phyloP scores from a whole-genome alignment of 1,284 basidiomycete species.

The Cystobasidium pallidum region DNA sequence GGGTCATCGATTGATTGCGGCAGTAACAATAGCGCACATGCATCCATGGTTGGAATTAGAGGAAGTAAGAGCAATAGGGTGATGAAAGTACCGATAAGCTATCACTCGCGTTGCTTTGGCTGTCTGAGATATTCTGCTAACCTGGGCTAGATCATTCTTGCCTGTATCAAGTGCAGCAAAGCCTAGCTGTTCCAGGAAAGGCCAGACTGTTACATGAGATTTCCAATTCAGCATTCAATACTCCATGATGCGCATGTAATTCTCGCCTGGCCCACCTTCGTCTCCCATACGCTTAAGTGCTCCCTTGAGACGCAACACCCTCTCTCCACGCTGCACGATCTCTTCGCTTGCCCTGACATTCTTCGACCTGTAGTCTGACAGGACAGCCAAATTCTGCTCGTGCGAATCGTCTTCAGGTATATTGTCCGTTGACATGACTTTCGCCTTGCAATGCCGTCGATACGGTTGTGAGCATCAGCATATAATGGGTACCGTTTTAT shows the following conservation, averaged over 20 bases:
- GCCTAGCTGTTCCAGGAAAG: slow-evolving; percentile 82
- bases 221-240: not conserved
- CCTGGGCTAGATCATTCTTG: slow-evolving; percentile 73
- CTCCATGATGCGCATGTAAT: too few relatives aligned
- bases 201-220: slow-evolving; percentile 62
- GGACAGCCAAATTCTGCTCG: slow-evolving; percentile 33
- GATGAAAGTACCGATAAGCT: too few relatives aligned
- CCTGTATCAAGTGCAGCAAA: slow-evolving; percentile 85
- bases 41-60: too few relatives aligned
- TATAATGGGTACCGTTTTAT: too few relatives aligned
- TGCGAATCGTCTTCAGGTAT: slow-evolving; percentile 16
- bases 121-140: not conserved
- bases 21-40: not conserved
- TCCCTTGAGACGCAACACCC: slow-evolving; percentile 23
- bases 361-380: slow-evolving; percentile 16
- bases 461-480: too few relatives aligned
- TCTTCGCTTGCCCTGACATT: slow-evolving; percentile 31
- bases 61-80: too few relatives aligned
- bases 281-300: slow-evolving; percentile 33
- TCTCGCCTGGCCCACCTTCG: slow-evolving; percentile 22
- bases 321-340: slow-evolving; percentile 38
- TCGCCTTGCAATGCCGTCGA: too few relatives aligned
- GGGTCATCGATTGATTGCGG: slow-evolving; percentile 43
- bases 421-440: slow-evolving; percentile 7
- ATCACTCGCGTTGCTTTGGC: not conserved